These are phyloP conservation scores for Solanum arcanum DNA, from an alignment of 257 asterid species.

Conservation along the genomic window DNA sequence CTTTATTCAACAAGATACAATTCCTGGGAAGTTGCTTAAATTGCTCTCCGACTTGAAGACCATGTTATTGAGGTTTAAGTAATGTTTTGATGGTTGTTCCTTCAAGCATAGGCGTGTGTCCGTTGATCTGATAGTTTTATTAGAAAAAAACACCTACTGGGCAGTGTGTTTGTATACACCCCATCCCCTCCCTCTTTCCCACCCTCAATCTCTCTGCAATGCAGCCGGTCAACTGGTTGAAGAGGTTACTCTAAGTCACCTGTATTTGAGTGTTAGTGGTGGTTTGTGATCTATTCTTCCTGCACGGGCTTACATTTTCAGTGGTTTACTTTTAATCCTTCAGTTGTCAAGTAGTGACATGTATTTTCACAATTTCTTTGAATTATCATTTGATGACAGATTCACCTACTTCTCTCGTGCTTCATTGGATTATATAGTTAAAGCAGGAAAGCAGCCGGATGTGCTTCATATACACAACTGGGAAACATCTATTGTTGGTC, in stretches of 20 bases:
- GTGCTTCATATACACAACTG: slow-evolving; percentile 84
- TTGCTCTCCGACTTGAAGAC: not conserved
- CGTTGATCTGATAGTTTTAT: not conserved
- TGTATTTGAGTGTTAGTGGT: not conserved
- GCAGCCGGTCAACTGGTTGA: not conserved
- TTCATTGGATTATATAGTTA: slow-evolving; percentile 70
- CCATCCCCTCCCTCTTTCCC: not conserved
- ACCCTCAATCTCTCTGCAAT: not conserved
- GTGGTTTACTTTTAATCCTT: not conserved
- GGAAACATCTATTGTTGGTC: slow-evolving; percentile 77
- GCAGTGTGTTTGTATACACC: not conserved
- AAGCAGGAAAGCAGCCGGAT: slow-evolving; percentile 72
- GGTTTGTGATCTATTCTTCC: not conserved
- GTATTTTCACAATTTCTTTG: not conserved
- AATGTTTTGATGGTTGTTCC: not conserved
- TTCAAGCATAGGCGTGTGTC: not conserved
- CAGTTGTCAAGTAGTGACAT: not conserved
- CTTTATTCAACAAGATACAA: not conserved
- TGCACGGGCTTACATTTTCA: not conserved
- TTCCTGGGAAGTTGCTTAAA: not conserved
- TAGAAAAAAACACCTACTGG: not conserved
- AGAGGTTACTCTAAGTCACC: not conserved
- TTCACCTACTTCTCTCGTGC: slow-evolving; percentile 84
- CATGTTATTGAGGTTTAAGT: not conserved
- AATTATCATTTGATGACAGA: slow-evolving; percentile 34